phyloP scores from a whole-genome alignment of 169 alveolate genomes.

The Amoebophrya sp. region DNA sequence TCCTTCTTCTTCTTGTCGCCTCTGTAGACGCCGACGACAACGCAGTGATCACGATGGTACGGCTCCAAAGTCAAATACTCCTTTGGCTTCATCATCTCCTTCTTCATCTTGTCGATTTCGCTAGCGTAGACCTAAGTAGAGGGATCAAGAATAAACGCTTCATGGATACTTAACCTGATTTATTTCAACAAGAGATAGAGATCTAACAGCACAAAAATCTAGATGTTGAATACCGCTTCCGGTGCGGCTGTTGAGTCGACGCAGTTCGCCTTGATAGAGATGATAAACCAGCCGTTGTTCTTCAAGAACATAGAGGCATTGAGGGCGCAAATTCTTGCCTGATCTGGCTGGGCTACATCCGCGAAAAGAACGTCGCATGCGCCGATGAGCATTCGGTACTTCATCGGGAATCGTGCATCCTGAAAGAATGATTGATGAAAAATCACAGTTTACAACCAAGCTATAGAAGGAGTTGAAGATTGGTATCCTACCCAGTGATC shows the following conservation, averaged over 20 bases:
- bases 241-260: constrained; percentile 96
- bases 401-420: constrained; percentile 96
- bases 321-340: constrained; percentile 93
- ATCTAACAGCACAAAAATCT: too few species aligned
- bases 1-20: constrained; percentile 63
- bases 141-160: too few species aligned
- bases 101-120: constrained; percentile 82
- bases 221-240: constrained; percentile 92
- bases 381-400: constrained; percentile 92
- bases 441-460: too few species aligned
- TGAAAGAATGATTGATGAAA: too few species aligned
- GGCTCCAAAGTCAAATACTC: constrained; percentile 96
- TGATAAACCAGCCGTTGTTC: constrained; percentile 93
- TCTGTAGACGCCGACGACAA: constrained; percentile 91
- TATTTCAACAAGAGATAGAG: too few species aligned
- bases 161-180: too few species aligned
- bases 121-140: too few species aligned
- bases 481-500: too few species aligned
- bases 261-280: constrained; percentile 92
- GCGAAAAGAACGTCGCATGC: constrained; percentile 95
- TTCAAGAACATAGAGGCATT: constrained; percentile 91
- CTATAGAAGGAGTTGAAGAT: too few species aligned
- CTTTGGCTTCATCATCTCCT: constrained; percentile 88
- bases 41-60: constrained; percentile 94
- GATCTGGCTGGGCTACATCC: constrained; percentile 97